Evolutionary conservation across 805 yeast species (phyloP).

Genomic region (Yarrowia sp.): DNA sequence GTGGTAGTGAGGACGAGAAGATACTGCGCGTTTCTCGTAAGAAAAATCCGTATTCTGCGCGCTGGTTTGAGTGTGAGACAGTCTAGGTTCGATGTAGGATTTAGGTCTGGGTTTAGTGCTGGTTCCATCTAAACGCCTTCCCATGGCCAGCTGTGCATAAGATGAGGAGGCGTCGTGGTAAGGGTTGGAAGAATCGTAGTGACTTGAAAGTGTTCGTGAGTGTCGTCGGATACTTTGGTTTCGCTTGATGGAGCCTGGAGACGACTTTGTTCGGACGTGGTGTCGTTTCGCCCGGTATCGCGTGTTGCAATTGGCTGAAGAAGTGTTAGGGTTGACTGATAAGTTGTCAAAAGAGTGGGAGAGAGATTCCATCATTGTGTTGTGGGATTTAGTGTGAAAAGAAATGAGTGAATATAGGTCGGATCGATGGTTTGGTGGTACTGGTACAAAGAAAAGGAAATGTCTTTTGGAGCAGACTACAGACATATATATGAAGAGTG

Average conservation of each 20-base stretch:
- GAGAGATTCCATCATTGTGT: not conserved
- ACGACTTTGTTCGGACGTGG: not conserved
- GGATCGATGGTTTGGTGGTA: not conserved
- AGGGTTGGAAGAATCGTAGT: conserved; percentile 10
- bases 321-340: not conserved
- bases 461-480: not conserved
- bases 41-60: too few species aligned
- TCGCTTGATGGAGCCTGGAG: conserved; percentile 3
- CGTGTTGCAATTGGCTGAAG: too few species aligned
- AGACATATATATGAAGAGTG: not conserved
- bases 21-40: too few species aligned
- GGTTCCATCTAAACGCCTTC: not conserved
- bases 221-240: conserved; percentile 5
- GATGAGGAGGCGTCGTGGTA: not conserved
- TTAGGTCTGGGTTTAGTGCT: conserved; percentile 1
- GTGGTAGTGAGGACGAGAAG: not conserved
- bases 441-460: not conserved
- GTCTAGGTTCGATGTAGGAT: not conserved
- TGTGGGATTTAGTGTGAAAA: not conserved
- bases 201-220: not conserved
- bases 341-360: not conserved
- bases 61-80: not conserved
- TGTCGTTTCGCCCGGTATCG: conserved; percentile 2
- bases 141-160: not conserved
- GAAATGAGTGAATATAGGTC: conserved; percentile 13